Percentiles rank a stretch among this genome's conserved stretches.
Evolutionary conservation across 805 yeast species (phyloP).

Genomic region (Saturnispora besseyi): DNA sequence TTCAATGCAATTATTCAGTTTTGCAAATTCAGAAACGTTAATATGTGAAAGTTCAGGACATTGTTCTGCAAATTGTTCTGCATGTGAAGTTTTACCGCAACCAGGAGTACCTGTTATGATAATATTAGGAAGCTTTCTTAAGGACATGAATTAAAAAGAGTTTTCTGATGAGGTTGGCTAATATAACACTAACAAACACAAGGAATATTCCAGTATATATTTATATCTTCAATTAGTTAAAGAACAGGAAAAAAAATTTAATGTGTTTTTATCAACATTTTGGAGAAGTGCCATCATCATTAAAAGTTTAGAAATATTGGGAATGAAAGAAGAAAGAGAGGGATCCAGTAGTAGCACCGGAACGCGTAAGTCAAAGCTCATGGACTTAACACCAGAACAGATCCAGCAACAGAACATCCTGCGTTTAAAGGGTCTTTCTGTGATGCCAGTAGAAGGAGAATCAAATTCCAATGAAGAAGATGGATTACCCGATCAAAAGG

Average conservation of each 20-base stretch:
- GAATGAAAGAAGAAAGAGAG: slow-evolving; percentile 3
- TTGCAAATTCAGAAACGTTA: slow-evolving; percentile 75
- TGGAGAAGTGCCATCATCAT: not conserved
- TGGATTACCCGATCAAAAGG: slow-evolving; percentile 1
- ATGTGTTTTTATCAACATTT: not conserved
- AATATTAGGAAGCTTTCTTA: slow-evolving; percentile 53
- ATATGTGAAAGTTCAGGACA: slow-evolving; percentile 44
- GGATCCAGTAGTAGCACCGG: not conserved
- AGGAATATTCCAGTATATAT: not conserved
- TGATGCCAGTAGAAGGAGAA: slow-evolving; percentile 6
- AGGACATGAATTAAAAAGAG: slow-evolving; percentile 15
- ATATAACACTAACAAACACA: not conserved
- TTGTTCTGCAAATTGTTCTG: slow-evolving; percentile 43
- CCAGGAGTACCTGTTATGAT: slow-evolving; percentile 95
- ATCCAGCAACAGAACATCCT: slow-evolving; percentile 14
- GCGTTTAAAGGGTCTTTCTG: slow-evolving; percentile 11
- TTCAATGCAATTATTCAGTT: slow-evolving; percentile 63
- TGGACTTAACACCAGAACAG: slow-evolving; percentile 12
- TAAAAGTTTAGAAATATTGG: not conserved
- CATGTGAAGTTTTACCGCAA: slow-evolving; percentile 75
- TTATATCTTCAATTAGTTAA: not conserved
- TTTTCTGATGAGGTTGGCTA: not conserved
- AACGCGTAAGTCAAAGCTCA: not conserved
- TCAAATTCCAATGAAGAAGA: slow-evolving; percentile 11
- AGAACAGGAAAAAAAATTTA: no score